Conservation (phyloP, 352 stramenopile genomes). For the Phytophthora pisi region DNA sequence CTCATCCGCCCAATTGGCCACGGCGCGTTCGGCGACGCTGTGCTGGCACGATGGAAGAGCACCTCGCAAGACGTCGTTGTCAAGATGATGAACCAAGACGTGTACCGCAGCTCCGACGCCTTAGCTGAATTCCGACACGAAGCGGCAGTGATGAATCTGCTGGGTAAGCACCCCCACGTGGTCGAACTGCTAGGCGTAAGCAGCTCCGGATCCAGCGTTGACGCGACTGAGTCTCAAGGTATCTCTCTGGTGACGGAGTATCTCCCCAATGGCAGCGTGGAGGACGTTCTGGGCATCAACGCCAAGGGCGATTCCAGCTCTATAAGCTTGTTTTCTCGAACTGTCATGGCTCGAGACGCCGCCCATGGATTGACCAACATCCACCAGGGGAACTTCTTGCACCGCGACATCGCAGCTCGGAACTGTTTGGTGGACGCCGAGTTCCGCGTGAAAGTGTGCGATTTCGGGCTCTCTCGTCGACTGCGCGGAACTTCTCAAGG, state of each 20-base stretch:
- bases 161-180: slow-evolving; percentile 76
- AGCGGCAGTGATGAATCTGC: slow-evolving; percentile 73
- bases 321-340: slow-evolving; percentile 60
- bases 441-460: slow-evolving; percentile 74
- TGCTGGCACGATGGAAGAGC: slow-evolving; percentile 66
- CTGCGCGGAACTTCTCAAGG: slow-evolving; percentile 12
- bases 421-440: slow-evolving; percentile 72
- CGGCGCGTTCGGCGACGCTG: slow-evolving; percentile 69
- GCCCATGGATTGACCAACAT: slow-evolving; percentile 72
- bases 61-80: slow-evolving; percentile 62
- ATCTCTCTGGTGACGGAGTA: slow-evolving; percentile 74
- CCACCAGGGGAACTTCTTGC: slow-evolving; percentile 63
- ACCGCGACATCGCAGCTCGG: slow-evolving; percentile 69
- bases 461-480: slow-evolving; percentile 71
- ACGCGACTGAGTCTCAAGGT: slow-evolving; percentile 2
- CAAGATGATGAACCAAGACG: slow-evolving; percentile 59
- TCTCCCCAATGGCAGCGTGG: slow-evolving; percentile 67
- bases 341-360: slow-evolving; percentile 70
- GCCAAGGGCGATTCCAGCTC: neutral
- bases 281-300: slow-evolving; percentile 44
- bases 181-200: slow-evolving; percentile 69
- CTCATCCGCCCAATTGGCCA: slow-evolving; percentile 63
- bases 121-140: slow-evolving; percentile 70
- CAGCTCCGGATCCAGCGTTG: slow-evolving; percentile 10
- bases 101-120: slow-evolving; percentile 47